A percentile compares a stretch with the other conserved stretches of the same genome.
These are phyloP conservation scores for Colletotrichum nymphaeae DNA, from an alignment of 2,329 filamentous ascomycete genomes.

Conservation along the genomic window DNA sequence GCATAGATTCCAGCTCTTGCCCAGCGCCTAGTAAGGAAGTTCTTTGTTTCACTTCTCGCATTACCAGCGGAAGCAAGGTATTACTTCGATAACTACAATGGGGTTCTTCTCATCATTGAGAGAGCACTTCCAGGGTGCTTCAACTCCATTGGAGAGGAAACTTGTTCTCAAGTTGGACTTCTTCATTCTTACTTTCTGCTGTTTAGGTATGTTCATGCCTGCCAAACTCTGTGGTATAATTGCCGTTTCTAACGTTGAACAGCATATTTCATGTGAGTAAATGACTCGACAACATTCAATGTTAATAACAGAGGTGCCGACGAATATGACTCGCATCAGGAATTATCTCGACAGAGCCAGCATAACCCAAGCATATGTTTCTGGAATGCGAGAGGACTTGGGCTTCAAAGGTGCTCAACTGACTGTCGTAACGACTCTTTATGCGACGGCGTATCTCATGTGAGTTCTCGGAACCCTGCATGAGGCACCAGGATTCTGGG, in stretches of 20 bases:
- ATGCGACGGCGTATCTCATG: conserved; percentile 9
- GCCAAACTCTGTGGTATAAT: too few relatives aligned
- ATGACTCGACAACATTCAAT: too few relatives aligned
- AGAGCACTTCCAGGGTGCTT: conserved; percentile 4
- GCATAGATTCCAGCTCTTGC: too few relatives aligned
- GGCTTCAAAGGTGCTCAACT: conserved; percentile 7
- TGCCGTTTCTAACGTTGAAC: too few relatives aligned
- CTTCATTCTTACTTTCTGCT: conserved; percentile 21
- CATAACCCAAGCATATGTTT: conserved; percentile 15
- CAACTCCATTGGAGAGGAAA: background rate
- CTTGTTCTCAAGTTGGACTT: conserved; percentile 14
- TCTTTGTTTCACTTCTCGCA: background rate
- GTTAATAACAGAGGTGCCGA: background rate
- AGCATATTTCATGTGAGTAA: conserved; percentile 9
- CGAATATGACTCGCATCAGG: background rate
- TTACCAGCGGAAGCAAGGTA: background rate
- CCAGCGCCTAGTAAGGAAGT: too few relatives aligned
- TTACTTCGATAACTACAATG: background rate
- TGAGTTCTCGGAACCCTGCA: background rate
- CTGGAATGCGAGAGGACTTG: conserved; percentile 17
- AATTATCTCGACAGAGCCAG: conserved; percentile 19
- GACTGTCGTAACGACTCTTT: conserved; percentile 3
- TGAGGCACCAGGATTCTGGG: too few relatives aligned
- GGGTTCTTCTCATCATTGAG: background rate
- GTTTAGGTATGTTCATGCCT: background rate